These are phyloP conservation scores for Crithidia thermophila DNA, from an alignment of 208 protist species.

Conservation along the genomic window DNA sequence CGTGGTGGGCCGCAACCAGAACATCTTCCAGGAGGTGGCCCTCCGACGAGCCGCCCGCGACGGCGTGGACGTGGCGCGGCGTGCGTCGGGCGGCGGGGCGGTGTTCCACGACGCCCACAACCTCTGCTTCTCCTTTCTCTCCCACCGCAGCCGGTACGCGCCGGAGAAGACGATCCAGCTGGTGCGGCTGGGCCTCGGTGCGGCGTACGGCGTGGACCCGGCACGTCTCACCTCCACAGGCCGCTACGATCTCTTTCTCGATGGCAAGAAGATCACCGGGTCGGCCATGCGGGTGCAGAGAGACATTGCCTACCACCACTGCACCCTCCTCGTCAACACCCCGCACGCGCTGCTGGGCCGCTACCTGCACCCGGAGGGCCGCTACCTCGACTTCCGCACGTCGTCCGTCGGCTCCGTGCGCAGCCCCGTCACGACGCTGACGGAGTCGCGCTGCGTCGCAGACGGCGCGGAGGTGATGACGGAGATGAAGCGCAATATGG, in stretches of 20 bases:
- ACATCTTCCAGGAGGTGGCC: conserved; percentile 69
- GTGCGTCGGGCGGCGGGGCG: conserved; percentile 78
- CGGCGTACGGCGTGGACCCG: conserved; percentile 39
- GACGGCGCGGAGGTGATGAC: conserved; percentile 13
- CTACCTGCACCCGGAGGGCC: conserved; percentile 62
- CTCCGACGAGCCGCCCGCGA: conserved; percentile 43
- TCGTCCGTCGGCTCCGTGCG: conserved; percentile 65
- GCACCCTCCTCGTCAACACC: conserved; percentile 77
- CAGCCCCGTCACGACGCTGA: conserved; percentile 77
- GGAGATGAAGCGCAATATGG: conserved; percentile 23
- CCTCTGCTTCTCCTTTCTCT: conserved; percentile 85
- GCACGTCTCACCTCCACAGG: conserved; percentile 61
- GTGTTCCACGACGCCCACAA: conserved; percentile 89
- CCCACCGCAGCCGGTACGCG: conserved; percentile 65
- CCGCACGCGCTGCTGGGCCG: conserved; percentile 34
- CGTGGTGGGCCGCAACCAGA: conserved; percentile 87
- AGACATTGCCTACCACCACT: conserved; percentile 85
- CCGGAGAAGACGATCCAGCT: conserved; percentile 80
- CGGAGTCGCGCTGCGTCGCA: conserved; percentile 8
- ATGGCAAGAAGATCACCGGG: conserved; percentile 84
- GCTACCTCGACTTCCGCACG: conserved; percentile 54
- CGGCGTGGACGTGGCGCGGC: conserved; percentile 64
- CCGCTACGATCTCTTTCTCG: conserved; percentile 84
- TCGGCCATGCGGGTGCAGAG: conserved; percentile 90
- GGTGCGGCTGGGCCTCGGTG: conserved; percentile 52